Evolutionary conservation across 2,329 filamentous ascomycete species (phyloP), one percentile per base, ranked within the genome.

Genomic region (Cercospora beticola): DNA sequence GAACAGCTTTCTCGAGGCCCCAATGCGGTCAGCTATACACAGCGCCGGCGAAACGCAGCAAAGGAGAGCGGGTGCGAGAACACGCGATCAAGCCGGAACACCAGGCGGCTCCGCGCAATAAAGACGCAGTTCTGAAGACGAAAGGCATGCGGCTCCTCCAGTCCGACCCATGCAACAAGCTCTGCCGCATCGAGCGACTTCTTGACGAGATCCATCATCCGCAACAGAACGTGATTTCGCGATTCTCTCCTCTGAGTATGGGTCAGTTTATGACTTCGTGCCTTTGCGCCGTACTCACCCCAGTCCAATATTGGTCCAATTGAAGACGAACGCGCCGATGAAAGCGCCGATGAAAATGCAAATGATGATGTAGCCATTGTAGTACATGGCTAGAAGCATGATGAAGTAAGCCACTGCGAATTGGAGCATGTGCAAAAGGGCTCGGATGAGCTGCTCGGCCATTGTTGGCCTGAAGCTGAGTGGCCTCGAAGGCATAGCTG

Each of bases 271-370:
- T 16, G 43, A 23, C 23, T 12, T 16, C 2, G 5, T 54, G 43
- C 33, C 36, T 36, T 10, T 23, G 18, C 7, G 31, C n/a, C 49
- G 57, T 4, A 68, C 64, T 23, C 58, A 70, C 66, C 46, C 52
- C 4, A 62, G 18, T 18, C 54, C 68, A 21, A 68, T 59, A 9
- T 54, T 67, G 12, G 65, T 64, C 68, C 68, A 70, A 26, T 67
- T 67, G 64, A 70, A 68, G 28, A 63, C 62, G 28, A 93, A 92
- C 12, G 86, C 84, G 16, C 92, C 92, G 5, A 94, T 66, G 71
- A 88, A 92, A 0, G 90, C 88, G 1, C 92, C 92, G 65, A 94
- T 86, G 70, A 94, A 87, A 78, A 95, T 92, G 73, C 88, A 92
- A 68, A 94, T 89, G 78, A 95, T 92, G 71, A 95, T 85, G 79